Conservation (phyloP, 23 red algal genomes). For the Gracilaria caudata region DNA sequence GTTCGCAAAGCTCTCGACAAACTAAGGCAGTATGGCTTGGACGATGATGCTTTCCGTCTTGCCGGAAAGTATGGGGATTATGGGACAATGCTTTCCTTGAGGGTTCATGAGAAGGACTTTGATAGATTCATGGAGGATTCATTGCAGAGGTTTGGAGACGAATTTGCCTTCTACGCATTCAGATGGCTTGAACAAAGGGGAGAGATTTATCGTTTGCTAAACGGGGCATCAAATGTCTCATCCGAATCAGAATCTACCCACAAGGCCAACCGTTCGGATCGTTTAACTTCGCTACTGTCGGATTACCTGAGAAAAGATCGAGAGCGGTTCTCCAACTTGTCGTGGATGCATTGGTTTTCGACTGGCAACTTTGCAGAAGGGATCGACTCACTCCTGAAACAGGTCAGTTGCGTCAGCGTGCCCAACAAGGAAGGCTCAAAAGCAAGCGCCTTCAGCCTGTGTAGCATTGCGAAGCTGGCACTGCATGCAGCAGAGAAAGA, state of each 20-base stretch:
- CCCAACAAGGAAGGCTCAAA: conserved; percentile 41
- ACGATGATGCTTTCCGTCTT: conserved; percentile 44
- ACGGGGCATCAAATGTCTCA: background rate
- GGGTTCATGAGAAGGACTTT: conserved; percentile 28
- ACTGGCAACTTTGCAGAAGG: conserved; percentile 19
- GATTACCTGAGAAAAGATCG: conserved; percentile 53
- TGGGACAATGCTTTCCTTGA: conserved; percentile 61
- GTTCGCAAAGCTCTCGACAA: conserved; percentile 22
- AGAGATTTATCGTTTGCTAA: conserved; percentile 39
- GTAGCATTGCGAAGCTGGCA: conserved; percentile 61
- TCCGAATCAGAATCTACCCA: background rate
- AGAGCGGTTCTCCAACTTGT: conserved; percentile 30
- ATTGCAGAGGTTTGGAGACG: conserved; percentile 52
- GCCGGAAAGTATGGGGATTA: conserved; percentile 63
- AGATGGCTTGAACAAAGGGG: conserved; percentile 63
- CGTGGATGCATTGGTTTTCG: conserved; percentile 64
- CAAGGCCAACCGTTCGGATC: conserved; percentile 33
- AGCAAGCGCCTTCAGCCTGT: conserved; percentile 32
- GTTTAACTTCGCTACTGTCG: conserved; percentile 32
- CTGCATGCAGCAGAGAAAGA: conserved; percentile 21
- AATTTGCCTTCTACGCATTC: conserved; percentile 62
- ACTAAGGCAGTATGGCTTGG: conserved; percentile 37
- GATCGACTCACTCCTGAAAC: conserved; percentile 8
- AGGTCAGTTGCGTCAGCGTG: conserved; percentile 13
- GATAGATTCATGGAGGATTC: conserved; percentile 40